Conservation (phyloP, 1,284 basidiomycete species). For the Gomphus bonarii region DNA sequence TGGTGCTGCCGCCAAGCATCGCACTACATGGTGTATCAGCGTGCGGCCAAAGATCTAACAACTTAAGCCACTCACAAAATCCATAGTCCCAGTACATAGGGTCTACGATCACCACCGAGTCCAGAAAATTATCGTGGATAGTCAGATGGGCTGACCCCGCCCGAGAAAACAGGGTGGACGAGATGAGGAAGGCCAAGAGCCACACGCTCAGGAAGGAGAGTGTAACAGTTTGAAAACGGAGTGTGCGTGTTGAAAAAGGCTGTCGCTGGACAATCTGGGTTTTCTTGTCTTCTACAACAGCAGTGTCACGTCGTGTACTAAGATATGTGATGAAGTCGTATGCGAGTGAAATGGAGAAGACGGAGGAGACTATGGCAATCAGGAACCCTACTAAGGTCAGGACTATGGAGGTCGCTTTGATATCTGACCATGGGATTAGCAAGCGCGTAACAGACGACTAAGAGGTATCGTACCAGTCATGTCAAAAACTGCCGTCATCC, state of each 20-base stretch:
- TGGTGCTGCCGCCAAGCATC: constrained; percentile 12
- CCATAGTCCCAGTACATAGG: constrained; percentile 12
- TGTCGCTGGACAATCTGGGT: background rate
- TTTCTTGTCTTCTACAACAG: background rate
- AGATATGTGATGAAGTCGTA: constrained; percentile 1
- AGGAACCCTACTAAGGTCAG: constrained; percentile 7
- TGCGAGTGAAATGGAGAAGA: constrained; percentile 4
- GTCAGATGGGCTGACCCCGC: constrained; percentile 6
- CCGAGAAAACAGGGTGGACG: constrained; percentile 11
- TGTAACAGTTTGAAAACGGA: constrained; percentile 4
- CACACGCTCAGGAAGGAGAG: constrained; percentile 10
- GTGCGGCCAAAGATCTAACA: background rate
- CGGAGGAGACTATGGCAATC: constrained; percentile 1
- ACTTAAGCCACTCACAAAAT: constrained; percentile 7
- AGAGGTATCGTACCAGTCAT: constrained; percentile 9
- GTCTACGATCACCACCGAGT: background rate
- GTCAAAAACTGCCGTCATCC: constrained; percentile 8
- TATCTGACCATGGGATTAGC: constrained; percentile 8
- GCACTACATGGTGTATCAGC: constrained; percentile 2
- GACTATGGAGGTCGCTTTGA: constrained; percentile 4
- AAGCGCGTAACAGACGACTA: background rate
- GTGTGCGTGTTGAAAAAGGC: constrained; percentile 11
- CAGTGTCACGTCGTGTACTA: background rate
- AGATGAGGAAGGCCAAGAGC: constrained; percentile 10
- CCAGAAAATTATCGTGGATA: background rate